Evolutionary conservation across 1,284 basidiomycete species (phyloP).

Genomic region (Rhodotorula sp.): DNA sequence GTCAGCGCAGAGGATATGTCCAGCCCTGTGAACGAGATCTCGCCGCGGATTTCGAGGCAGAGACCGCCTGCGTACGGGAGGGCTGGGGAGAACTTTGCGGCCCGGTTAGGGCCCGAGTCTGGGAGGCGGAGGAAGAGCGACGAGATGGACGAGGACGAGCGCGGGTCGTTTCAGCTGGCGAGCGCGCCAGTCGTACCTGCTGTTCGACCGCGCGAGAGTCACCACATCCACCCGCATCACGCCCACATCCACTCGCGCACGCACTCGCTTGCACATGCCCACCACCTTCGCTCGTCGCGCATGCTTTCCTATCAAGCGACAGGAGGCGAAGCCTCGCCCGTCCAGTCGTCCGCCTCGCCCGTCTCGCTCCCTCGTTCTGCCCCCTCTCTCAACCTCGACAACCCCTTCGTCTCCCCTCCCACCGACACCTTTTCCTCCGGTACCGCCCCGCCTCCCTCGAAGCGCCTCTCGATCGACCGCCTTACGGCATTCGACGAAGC

Average conservation of each 20-base stretch:
- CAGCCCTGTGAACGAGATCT: constrained; percentile 31
- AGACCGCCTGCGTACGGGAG: constrained; percentile 5
- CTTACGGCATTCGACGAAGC: constrained; percentile 14
- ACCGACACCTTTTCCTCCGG: background rate
- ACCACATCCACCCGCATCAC: constrained; percentile 9
- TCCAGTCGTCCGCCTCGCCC: background rate
- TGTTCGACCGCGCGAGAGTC: constrained; percentile 16
- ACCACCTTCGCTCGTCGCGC: constrained; percentile 33
- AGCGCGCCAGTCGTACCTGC: background rate
- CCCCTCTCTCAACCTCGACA: constrained; percentile 16
- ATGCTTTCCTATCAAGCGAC: constrained; percentile 30
- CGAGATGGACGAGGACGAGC: constrained; percentile 39
- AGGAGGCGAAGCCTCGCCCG: background rate
- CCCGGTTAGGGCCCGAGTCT: constrained; percentile 25
- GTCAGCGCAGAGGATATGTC: constrained; percentile 21
- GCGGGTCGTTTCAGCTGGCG: constrained; percentile 10
- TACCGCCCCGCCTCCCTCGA: constrained; percentile 26
- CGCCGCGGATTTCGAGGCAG: constrained; percentile 12
- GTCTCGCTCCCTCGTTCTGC: constrained; percentile 12
- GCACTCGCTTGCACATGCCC: constrained; percentile 37
- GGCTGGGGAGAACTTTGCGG: constrained; percentile 5
- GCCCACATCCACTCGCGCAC: background rate
- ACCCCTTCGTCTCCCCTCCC: constrained; percentile 6
- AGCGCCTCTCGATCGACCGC: constrained; percentile 37
- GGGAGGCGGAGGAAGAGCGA: constrained; percentile 35